Percentiles rank a stretch among this genome's conserved stretches.
Conservation (phyloP, 2,329 filamentous ascomycete species). For the Cercospora janseana region DNA sequence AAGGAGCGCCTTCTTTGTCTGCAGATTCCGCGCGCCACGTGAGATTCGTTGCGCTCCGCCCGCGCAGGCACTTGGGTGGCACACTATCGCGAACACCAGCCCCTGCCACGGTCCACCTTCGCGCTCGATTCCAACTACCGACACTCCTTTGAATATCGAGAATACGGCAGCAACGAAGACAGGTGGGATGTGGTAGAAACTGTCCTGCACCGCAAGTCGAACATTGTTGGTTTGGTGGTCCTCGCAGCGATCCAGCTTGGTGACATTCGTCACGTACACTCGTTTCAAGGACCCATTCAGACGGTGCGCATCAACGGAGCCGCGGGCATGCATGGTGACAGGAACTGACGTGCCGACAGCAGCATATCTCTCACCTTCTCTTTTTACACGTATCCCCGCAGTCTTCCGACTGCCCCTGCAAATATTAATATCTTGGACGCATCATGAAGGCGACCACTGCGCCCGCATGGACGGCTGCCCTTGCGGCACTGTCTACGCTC, state of each 20-base stretch:
- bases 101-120: slow-evolving; percentile 1
- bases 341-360: slow-evolving; percentile 15
- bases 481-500: slow-evolving; percentile 47
- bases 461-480: slow-evolving; percentile 48
- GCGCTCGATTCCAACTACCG: slow-evolving; percentile 32
- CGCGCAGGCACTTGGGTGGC: slow-evolving; percentile 9
- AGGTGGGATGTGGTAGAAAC: slow-evolving; percentile 32
- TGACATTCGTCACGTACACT: slow-evolving; percentile 52
- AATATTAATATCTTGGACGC: slow-evolving; percentile 27
- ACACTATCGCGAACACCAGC: slow-evolving; percentile 4
- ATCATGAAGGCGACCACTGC: slow-evolving; percentile 46
- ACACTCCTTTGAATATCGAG: slow-evolving; percentile 33
- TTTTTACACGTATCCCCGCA: slow-evolving; percentile 14
- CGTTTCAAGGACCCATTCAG: slow-evolving; percentile 45
- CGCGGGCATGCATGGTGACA: slow-evolving; percentile 9
- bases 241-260: slow-evolving; percentile 31
- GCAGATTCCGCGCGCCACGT: slow-evolving; percentile 22
- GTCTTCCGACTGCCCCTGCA: slow-evolving; percentile 22
- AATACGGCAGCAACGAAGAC: slow-evolving; percentile 17
- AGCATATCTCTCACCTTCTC: slow-evolving; percentile 13
- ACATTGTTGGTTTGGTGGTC: slow-evolving; percentile 22
- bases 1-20: slow-evolving; percentile 23
- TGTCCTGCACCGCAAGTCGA: slow-evolving; percentile 15
- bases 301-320: slow-evolving; percentile 31
- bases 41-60: slow-evolving; percentile 4